phyloP scores from a whole-genome alignment of 164 flowering plant genomes.

The Sedum album region DNA sequence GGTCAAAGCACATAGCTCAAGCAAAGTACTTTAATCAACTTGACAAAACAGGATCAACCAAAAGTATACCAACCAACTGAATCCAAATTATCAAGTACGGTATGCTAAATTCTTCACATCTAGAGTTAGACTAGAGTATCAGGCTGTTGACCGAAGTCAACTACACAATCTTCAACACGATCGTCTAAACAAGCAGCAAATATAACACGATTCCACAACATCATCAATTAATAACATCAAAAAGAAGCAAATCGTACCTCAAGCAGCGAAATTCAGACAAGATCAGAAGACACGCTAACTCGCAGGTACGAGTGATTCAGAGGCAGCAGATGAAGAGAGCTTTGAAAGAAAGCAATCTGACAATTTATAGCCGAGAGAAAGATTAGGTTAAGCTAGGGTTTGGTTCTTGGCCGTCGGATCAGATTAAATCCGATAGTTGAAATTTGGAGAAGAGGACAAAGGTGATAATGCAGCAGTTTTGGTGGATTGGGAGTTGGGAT shows the following conservation, averaged over 20 bases:
- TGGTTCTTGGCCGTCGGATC: conserved; percentile 9
- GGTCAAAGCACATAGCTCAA: too few relatives aligned
- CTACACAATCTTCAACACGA: too few relatives aligned
- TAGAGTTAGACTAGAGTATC: too few relatives aligned
- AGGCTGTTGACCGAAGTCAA: too few relatives aligned
- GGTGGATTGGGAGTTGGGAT: too few relatives aligned
- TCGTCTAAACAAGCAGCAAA: not conserved
- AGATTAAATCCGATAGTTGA: not conserved
- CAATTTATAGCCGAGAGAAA: not conserved
- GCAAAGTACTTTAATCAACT: too few relatives aligned
- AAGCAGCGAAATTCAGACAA: not conserved
- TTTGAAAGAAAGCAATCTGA: not conserved
- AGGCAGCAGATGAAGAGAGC: not conserved
- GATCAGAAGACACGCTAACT: conserved; percentile 6
- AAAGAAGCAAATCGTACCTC: conserved; percentile 2
- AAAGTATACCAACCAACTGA: too few relatives aligned
- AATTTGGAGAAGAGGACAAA: too few relatives aligned
- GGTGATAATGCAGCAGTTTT: too few relatives aligned
- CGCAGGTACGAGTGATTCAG: conserved; percentile 10
- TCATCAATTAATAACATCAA: not conserved
- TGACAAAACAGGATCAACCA: too few relatives aligned
- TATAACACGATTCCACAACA: not conserved
- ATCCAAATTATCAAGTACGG: too few relatives aligned
- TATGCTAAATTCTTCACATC: too few relatives aligned
- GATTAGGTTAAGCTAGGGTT: conserved; percentile 8